These are phyloP conservation scores for Prunella vulgaris DNA, from an alignment of 257 asterid genomes.

Conservation along the genomic window DNA sequence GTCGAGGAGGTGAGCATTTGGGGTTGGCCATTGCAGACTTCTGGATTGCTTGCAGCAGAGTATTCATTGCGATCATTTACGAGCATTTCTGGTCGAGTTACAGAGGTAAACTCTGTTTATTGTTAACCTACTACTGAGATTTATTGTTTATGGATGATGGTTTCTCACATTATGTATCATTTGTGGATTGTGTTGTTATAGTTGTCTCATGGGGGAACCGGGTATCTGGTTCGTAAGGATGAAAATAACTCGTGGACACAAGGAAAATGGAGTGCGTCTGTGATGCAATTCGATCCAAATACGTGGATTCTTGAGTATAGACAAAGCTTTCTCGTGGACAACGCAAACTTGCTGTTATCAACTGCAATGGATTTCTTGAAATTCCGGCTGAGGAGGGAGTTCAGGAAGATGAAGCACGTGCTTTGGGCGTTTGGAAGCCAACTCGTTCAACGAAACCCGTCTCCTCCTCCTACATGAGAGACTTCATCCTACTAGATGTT, in stretches of 20 bases:
- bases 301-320: constrained; percentile 81
- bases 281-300: constrained; percentile 59
- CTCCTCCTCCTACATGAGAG: constrained; percentile 45
- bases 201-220: constrained; percentile 51
- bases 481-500: neutral
- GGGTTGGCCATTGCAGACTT: constrained; percentile 87
- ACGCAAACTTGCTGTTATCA: constrained; percentile 41
- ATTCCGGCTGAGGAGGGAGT: constrained; percentile 37
- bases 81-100: constrained; percentile 55
- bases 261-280: constrained; percentile 57
- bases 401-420: constrained; percentile 38
- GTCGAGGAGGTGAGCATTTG: constrained; percentile 65
- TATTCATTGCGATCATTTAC: constrained; percentile 45
- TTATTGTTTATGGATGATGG: neutral
- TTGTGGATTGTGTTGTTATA: constrained; percentile 12
- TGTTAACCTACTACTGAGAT: neutral
- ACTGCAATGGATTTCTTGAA: constrained; percentile 43
- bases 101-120: constrained; percentile 40
- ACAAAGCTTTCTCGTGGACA: constrained; percentile 38
- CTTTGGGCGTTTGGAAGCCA: constrained; percentile 41
- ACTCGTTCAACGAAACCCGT: constrained; percentile 10
- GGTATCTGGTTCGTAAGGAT: constrained; percentile 27
- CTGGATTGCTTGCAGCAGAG: constrained; percentile 68
- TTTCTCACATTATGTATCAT: neutral
- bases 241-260: constrained; percentile 57